Evolutionary conservation across 371 early-diverging fungal genomes (phyloP).

Genomic region (Cokeromyces recurvatus): DNA sequence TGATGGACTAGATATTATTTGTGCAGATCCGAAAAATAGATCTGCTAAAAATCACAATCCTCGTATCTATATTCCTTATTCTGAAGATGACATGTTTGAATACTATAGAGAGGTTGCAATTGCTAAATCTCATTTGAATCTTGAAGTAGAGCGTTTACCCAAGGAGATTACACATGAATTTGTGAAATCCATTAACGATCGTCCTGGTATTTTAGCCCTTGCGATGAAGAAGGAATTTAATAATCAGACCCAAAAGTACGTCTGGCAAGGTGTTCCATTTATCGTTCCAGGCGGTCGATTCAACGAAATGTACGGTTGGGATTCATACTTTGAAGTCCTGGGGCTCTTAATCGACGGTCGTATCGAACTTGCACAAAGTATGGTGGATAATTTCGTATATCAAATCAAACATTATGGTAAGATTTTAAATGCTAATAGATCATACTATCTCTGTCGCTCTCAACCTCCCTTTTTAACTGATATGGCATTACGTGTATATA

Average conservation of each 20-base stretch:
- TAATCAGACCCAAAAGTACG: slow-evolving; percentile 32
- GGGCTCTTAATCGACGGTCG: slow-evolving; percentile 80
- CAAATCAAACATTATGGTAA: slow-evolving; percentile 94
- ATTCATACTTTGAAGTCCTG: slow-evolving; percentile 86
- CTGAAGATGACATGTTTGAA: slow-evolving; percentile 63
- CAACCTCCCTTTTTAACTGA: slow-evolving; percentile 96
- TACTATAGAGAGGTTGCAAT: slow-evolving; percentile 70
- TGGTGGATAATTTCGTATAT: slow-evolving; percentile 93
- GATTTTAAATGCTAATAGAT: slow-evolving; percentile 92
- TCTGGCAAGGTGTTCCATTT: slow-evolving; percentile 76
- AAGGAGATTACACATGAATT: slow-evolving; percentile 78
- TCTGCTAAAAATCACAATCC: slow-evolving; percentile 61
- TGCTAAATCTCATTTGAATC: slow-evolving; percentile 57
- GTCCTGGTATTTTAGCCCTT: slow-evolving; percentile 83
- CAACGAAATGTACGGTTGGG: slow-evolving; percentile 98
- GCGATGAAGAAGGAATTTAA: slow-evolving; percentile 58
- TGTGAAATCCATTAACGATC: slow-evolving; percentile 79
- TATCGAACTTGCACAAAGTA: slow-evolving; percentile 76
- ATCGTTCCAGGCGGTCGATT: slow-evolving; percentile 95
- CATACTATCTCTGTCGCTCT: slow-evolving; percentile 88
- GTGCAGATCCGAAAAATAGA: slow-evolving; percentile 85
- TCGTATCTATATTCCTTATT: slow-evolving; percentile 83
- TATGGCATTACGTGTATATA: slow-evolving; percentile 77
- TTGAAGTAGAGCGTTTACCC: slow-evolving; percentile 79
- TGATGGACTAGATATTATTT: slow-evolving; percentile 80